Evolutionary conservation across 352 stramenopile genomes (phyloP).

Genomic region (Phytophthora pistaciae): DNA sequence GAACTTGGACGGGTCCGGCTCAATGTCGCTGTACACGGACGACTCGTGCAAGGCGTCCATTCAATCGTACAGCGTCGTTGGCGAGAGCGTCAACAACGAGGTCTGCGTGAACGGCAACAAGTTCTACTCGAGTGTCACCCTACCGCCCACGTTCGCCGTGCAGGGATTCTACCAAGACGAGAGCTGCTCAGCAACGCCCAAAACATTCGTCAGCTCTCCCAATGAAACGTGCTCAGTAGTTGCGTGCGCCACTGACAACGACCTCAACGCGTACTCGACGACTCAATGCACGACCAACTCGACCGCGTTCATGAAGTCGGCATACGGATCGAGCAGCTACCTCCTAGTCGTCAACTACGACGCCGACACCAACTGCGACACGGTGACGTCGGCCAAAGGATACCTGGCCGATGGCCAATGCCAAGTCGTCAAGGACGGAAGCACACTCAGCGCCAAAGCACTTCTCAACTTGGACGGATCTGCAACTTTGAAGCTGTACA

Average conservation of each 20-base stretch:
- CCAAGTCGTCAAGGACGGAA: slow-evolving; percentile 2
- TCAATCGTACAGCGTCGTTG: neutral
- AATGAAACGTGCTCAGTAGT: neutral
- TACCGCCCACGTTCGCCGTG: neutral
- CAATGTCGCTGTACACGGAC: slow-evolving; percentile 1
- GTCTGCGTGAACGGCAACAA: neutral
- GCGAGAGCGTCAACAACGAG: neutral
- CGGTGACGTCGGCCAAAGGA: neutral
- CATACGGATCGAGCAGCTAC: neutral
- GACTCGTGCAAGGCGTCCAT: neutral
- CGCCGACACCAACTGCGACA: neutral
- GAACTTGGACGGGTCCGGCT: slow-evolving; percentile 4
- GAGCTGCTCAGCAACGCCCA: neutral
- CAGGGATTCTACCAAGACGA: slow-evolving; percentile 5
- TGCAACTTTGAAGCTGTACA: slow-evolving; percentile 3
- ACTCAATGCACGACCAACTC: slow-evolving; percentile 7
- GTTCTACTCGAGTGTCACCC: slow-evolving; percentile 7
- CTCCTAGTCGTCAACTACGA: slow-evolving; percentile 5
- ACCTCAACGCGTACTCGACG: neutral
- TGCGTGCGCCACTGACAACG: neutral
- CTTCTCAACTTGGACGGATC: slow-evolving; percentile 1
- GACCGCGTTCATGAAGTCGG: neutral
- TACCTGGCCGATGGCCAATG: slow-evolving; percentile 4
- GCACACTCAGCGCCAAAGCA: neutral
- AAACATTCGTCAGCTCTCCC: neutral